Base-by-base conservation (phyloP, 2,329 filamentous ascomycete species). In the Saccharata proteae region DNA sequence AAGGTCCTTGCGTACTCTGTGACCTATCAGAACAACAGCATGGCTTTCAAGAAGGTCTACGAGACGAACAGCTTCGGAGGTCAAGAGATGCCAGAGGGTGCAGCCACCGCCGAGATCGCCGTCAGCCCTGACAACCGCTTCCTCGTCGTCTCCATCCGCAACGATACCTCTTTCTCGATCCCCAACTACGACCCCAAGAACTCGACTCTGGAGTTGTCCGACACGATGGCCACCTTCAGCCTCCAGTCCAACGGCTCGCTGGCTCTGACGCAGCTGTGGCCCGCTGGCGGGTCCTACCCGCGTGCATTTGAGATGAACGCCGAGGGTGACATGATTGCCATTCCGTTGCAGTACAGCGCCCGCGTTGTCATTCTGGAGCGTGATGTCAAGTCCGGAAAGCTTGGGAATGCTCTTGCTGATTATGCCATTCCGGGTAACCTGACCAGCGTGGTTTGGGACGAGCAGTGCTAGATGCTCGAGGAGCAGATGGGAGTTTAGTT, bases 271-370 rank as follows among this genome's bases (percentile, higher is more conserved):
- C 67, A 77, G 43, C 61, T 73, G 16, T 65, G 66, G n/a, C 63
- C 77, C 0, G 67, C 74, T 0, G 76, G 77, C 29, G 81, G 81
- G 3, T 51, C 57, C 6, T 68, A 65, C 34, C 80, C 81, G 0
- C 66, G 80, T 14, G 76, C 79, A 23, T 79, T 82, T 50, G 68
- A 65, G 30, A 55, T 82, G 35, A 84, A 78, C 51, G 64, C 63
- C 38, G 67, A 65, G 8, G 80, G 79, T 1, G 64, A 65, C 33
- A 54, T 77, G 36, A 56, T 83, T 3, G 79, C 75, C 1, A 70
- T 83, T 16, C 77, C 67, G 1, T 62, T 80, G 40, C 77, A 84
- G 54, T 54, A 55, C 11, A 71, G 71, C 30, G 59, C 64, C 18
- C 69, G 66, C 17, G 70, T 82, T 2, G 70, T 68, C 5, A 53